A percentile compares a stretch with the other conserved stretches of the same genome.
Evolutionary conservation across 352 stramenopile genomes (phyloP).

Genomic region (Globisporangium okanoganense): DNA sequence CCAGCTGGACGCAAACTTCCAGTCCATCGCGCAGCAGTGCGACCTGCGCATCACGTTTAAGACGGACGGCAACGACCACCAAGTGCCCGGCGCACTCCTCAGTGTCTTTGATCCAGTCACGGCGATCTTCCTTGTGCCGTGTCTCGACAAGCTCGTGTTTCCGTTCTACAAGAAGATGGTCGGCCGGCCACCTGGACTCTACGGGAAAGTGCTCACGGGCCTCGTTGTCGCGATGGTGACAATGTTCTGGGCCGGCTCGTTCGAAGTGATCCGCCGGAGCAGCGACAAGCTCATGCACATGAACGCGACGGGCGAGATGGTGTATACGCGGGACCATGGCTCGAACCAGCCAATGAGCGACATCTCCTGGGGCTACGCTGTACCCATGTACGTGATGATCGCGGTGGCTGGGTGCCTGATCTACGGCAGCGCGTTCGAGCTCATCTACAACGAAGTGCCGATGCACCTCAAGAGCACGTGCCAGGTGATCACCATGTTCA

Average conservation of each 20-base stretch:
- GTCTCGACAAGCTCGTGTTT: constrained; percentile 75
- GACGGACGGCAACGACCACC: constrained; percentile 31
- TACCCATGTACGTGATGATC: constrained; percentile 81
- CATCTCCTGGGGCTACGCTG: constrained; percentile 75
- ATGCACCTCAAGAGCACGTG: constrained; percentile 87
- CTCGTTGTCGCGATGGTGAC: constrained; percentile 74
- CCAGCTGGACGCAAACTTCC: constrained; percentile 85
- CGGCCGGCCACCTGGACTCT: constrained; percentile 60
- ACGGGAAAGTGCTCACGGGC: constrained; percentile 76
- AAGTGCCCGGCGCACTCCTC: constrained; percentile 73
- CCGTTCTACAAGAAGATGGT: constrained; percentile 53
- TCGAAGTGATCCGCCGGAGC: constrained; percentile 71
- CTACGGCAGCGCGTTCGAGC: constrained; percentile 85
- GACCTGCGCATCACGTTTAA: constrained; percentile 47
- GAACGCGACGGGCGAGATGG: constrained; percentile 18
- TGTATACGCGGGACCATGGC: constrained; percentile 45
- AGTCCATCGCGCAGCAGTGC: constrained; percentile 84
- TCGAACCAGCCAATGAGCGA: constrained; percentile 75
- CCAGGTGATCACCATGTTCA: constrained; percentile 87
- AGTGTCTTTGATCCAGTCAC: constrained; percentile 81
- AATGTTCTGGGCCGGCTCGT: constrained; percentile 83
- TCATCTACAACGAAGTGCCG: constrained; percentile 87
- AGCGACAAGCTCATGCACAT: constrained; percentile 37
- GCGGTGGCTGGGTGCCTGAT: constrained; percentile 86
- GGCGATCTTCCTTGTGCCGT: constrained; percentile 64